These are phyloP conservation scores for Vigna hirtella DNA, from an alignment of 306 rosid species.

Conservation along the genomic window DNA sequence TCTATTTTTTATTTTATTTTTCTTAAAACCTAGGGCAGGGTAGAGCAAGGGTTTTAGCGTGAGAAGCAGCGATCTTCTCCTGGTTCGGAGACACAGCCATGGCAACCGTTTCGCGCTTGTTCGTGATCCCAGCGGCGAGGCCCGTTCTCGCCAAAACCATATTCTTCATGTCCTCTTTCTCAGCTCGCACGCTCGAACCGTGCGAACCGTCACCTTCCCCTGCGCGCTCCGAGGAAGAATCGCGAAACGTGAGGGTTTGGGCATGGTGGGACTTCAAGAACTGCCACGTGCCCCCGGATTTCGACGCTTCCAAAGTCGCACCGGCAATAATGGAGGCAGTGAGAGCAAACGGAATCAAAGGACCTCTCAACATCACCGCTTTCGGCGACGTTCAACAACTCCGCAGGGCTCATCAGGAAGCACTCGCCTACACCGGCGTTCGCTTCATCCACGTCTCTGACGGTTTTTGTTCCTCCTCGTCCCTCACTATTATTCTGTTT, in stretches of 20 bases:
- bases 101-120: neutral
- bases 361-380: constrained; percentile 80
- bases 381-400: constrained; percentile 76
- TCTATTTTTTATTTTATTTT: too few relatives aligned
- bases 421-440: constrained; percentile 75
- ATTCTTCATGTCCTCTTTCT: constrained; percentile 10
- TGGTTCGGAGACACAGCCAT: neutral
- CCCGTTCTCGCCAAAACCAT: constrained; percentile 34
- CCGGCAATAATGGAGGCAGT: constrained; percentile 65
- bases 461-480: constrained; percentile 46
- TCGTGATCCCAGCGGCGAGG: constrained; percentile 34
- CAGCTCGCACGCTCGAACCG: constrained; percentile 34
- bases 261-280: constrained; percentile 99
- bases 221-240: constrained; percentile 47
- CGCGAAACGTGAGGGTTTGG: constrained; percentile 70
- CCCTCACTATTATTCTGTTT: neutral
- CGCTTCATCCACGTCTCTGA: constrained; percentile 70
- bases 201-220: constrained; percentile 46
- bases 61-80: neutral
- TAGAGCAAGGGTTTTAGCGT: constrained; percentile 14
- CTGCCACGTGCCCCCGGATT: constrained; percentile 59
- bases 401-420: constrained; percentile 68
- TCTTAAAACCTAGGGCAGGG: neutral
- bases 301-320: constrained; percentile 56
- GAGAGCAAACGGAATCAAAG: constrained; percentile 80